Evolutionary conservation across 495 filamentous ascomycete species (phyloP).

Genomic region (Trichocladium uniseriatum): DNA sequence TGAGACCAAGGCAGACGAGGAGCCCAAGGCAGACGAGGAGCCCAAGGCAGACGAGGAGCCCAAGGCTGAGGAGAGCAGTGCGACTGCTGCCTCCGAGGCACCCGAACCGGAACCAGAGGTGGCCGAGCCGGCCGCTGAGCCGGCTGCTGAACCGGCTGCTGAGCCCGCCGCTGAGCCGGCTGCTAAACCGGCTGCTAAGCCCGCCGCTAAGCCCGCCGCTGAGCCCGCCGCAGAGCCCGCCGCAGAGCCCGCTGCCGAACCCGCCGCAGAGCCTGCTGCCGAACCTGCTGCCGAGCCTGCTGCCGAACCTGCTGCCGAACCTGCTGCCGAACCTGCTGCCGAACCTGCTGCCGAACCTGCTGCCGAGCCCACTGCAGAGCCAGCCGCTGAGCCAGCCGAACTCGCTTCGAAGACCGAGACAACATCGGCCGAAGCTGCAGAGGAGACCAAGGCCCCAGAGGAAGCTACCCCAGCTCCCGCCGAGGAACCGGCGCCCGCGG

Average conservation of each 20-base stretch:
- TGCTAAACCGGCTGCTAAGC: background rate
- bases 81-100: background rate
- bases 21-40: background rate
- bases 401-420: background rate
- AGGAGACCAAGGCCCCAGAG: background rate
- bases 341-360: background rate
- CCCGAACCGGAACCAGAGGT: conserved; percentile 3
- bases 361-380: conserved; percentile 4
- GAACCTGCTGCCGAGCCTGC: background rate
- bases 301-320: conserved; percentile 3
- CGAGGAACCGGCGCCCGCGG: background rate
- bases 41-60: conserved; percentile 4
- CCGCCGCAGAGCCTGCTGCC: background rate
- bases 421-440: background rate
- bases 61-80: background rate
- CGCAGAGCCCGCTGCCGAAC: conserved; percentile 1
- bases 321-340: background rate
- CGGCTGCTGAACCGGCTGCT: background rate
- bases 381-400: conserved; percentile 2
- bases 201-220: background rate
- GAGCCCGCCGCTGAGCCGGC: conserved; percentile 2
- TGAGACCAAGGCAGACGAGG: conserved; percentile 10
- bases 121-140: background rate
- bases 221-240: conserved; percentile 2
- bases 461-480: background rate